A percentile compares a stretch with the other conserved stretches of the same genome.
These are phyloP conservation scores for Escallonia herrerae DNA, from an alignment of 129 eudicot species.

Conservation along the genomic window DNA sequence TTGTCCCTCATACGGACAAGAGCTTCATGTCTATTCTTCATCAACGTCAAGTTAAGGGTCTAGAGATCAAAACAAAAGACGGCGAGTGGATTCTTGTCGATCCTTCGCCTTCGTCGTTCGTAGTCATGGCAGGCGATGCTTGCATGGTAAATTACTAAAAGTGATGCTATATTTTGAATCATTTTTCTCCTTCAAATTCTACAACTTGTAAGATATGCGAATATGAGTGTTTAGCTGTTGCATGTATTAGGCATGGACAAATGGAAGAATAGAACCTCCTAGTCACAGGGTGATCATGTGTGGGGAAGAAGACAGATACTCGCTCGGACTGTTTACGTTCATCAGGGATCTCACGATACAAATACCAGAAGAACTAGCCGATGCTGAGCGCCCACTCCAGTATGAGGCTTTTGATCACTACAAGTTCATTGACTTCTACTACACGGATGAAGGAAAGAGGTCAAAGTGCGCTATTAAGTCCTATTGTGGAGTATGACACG, in stretches of 20 bases:
- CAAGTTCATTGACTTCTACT: slow-evolving; percentile 34
- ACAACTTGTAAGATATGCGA: background rate
- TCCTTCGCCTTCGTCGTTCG: slow-evolving; percentile 44
- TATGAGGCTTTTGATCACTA: slow-evolving; percentile 54
- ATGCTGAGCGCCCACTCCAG: slow-evolving; percentile 37
- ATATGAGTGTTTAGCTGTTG: background rate
- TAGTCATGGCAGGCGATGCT: slow-evolving; percentile 68
- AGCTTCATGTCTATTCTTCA: slow-evolving; percentile 53
- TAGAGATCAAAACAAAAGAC: slow-evolving; percentile 41
- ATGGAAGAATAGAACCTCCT: slow-evolving; percentile 47
- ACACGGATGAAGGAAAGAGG: slow-evolving; percentile 32
- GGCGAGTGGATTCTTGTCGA: slow-evolving; percentile 48
- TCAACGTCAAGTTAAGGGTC: slow-evolving; percentile 42
- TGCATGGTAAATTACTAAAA: slow-evolving; percentile 26
- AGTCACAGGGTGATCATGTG: slow-evolving; percentile 52
- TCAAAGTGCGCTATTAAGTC: slow-evolving; percentile 41
- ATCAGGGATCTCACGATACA: slow-evolving; percentile 35
- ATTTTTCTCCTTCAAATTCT: background rate
- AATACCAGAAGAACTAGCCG: slow-evolving; percentile 40
- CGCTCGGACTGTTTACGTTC: slow-evolving; percentile 50
- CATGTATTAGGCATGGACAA: slow-evolving; percentile 55
- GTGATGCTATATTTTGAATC: background rate
- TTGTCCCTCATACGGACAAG: slow-evolving; percentile 58
- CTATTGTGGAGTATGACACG: slow-evolving; percentile 41
- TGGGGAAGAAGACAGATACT: slow-evolving; percentile 36